phyloP scores from a whole-genome alignment of 2,329 filamentous ascomycete species.

The Colletotrichum godetiae region DNA sequence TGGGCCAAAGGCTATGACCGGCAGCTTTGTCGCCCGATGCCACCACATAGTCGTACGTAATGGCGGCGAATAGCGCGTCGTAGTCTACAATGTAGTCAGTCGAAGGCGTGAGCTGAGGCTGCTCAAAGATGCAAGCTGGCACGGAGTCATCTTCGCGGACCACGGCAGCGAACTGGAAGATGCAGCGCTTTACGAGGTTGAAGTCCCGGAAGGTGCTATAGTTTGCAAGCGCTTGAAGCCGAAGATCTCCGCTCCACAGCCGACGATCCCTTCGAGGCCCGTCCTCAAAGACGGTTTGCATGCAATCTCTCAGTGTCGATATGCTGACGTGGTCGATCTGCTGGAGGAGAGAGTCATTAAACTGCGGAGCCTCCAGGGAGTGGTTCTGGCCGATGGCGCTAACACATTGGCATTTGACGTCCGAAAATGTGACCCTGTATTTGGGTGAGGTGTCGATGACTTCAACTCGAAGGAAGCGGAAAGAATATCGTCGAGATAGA shows the following conservation, averaged over 20 bases:
- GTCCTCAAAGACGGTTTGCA: constrained; percentile 53
- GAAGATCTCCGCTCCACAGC: constrained; percentile 50
- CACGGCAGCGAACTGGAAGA: constrained; percentile 49
- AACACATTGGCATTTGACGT: constrained; percentile 43
- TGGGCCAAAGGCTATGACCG: constrained; percentile 44
- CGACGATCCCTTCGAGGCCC: constrained; percentile 50
- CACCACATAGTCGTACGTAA: constrained; percentile 46
- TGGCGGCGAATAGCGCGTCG: constrained; percentile 47
- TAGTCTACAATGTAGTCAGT: constrained; percentile 51
- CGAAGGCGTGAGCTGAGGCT: constrained; percentile 42
- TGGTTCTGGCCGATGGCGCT: constrained; percentile 41
- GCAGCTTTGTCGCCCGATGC: constrained; percentile 44
- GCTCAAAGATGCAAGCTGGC: constrained; percentile 48
- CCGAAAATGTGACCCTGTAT: constrained; percentile 45
- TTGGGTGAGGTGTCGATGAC: constrained; percentile 48
- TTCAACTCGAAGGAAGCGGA: constrained; percentile 48
- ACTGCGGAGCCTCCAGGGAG: constrained; percentile 34
- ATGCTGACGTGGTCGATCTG: constrained; percentile 45
- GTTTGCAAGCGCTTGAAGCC: constrained; percentile 49
- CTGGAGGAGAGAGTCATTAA: constrained; percentile 38
- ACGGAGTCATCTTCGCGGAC: constrained; percentile 45
- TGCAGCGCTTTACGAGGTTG: constrained; percentile 47
- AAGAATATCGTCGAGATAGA: constrained; percentile 46
- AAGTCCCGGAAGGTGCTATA: constrained; percentile 50
- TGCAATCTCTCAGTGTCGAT: constrained; percentile 49